Evolutionary conservation across 1,284 basidiomycete species (phyloP).

Genomic region (Papiliotrema nemorosa): DNA sequence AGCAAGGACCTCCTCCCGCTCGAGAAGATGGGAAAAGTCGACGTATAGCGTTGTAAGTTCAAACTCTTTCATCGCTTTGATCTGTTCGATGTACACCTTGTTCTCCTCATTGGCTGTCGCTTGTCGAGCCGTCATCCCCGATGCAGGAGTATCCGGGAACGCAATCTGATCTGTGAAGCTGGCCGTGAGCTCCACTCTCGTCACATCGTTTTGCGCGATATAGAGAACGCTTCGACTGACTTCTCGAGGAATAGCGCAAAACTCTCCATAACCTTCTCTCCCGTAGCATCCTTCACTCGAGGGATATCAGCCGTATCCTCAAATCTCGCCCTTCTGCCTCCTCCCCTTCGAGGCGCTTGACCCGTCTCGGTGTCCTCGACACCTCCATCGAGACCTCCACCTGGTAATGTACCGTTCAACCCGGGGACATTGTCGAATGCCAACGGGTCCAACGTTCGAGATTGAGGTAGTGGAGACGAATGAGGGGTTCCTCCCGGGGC

Average conservation of each 20-base stretch:
- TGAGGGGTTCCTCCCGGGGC: constrained; percentile 23
- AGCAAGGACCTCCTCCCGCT: constrained; percentile 85
- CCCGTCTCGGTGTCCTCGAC: constrained; percentile 7
- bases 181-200: neutral
- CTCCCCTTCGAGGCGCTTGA: constrained; percentile 10
- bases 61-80: constrained; percentile 88
- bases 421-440: constrained; percentile 43
- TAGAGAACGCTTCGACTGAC: constrained; percentile 54
- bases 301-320: constrained; percentile 63
- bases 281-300: constrained; percentile 83
- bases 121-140: constrained; percentile 54
- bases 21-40: constrained; percentile 86
- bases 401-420: constrained; percentile 27
- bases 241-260: constrained; percentile 87
- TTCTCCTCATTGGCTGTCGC: constrained; percentile 47
- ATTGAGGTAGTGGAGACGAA: constrained; percentile 30
- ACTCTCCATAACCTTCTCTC: constrained; percentile 84
- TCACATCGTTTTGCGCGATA: neutral
- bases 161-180: constrained; percentile 79
- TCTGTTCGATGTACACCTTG: constrained; percentile 80
- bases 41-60: constrained; percentile 93
- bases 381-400: constrained; percentile 10
- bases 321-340: constrained; percentile 11
- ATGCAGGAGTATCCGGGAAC: constrained; percentile 68
- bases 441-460: constrained; percentile 34